A percentile compares a stretch with the other conserved stretches of the same genome.
phyloP scores from a whole-genome alignment of 345 rosid species.

The Eucalyptus regnans region DNA sequence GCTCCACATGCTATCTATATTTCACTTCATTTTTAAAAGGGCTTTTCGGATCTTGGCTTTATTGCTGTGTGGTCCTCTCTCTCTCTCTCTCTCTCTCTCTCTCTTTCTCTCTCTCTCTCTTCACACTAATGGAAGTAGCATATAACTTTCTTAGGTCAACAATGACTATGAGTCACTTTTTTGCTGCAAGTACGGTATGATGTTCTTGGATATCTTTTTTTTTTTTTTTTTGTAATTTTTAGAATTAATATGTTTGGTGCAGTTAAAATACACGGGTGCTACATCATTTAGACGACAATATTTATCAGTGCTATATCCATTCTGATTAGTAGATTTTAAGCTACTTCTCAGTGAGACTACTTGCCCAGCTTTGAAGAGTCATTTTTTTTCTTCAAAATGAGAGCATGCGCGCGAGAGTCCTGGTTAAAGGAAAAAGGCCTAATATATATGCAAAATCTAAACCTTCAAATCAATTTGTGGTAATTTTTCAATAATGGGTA shows the following conservation, averaged over 20 bases:
- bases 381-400: background rate
- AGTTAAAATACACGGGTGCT: background rate
- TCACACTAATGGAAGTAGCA: background rate
- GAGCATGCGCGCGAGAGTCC: background rate
- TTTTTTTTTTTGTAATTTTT: background rate
- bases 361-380: background rate
- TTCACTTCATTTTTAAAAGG: background rate
- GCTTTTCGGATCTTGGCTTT: background rate
- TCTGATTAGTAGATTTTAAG: background rate
- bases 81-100: background rate
- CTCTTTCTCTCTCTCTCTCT: background rate
- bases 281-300: background rate
- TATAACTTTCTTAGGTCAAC: background rate
- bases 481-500: background rate
- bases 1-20: constrained; percentile 7
- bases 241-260: background rate
- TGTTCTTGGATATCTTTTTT: background rate
- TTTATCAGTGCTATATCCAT: background rate
- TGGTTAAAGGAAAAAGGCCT: background rate
- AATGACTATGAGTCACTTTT: background rate
- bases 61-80: background rate
- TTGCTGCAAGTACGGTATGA: background rate
- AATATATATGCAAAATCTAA: background rate
- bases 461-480: background rate
- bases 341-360: background rate